Evolutionary conservation across 352 stramenopile species (phyloP).

Genomic region (Phytophthora brassicae): DNA sequence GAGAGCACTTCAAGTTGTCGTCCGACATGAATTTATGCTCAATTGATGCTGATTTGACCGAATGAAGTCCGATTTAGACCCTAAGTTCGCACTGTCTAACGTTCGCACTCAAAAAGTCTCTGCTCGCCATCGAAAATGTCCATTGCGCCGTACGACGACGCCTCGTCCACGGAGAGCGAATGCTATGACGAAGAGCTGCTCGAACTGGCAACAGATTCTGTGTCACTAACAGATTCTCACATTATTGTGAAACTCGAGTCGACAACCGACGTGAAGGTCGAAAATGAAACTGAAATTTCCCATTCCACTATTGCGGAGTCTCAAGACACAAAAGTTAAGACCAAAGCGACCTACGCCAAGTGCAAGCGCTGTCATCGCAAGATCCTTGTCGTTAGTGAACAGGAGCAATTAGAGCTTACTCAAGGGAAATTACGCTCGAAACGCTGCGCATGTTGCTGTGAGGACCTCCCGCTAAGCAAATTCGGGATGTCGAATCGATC

Average conservation of each 20-base stretch:
- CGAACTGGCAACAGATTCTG: not conserved
- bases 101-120: slow-evolving; percentile 2
- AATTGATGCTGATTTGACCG: too few species aligned
- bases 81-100: too few species aligned
- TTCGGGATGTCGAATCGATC: slow-evolving; percentile 1
- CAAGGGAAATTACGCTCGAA: slow-evolving; percentile 7
- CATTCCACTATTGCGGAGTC: not conserved
- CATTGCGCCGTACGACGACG: slow-evolving; percentile 14
- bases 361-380: slow-evolving; percentile 20
- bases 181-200: slow-evolving; percentile 21
- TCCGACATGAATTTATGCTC: too few species aligned
- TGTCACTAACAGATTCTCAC: not conserved
- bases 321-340: not conserved
- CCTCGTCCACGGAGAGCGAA: slow-evolving; percentile 36
- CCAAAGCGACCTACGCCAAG: not conserved
- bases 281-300: not conserved
- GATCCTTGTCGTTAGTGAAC: slow-evolving; percentile 1
- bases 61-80: too few species aligned
- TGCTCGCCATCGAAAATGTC: slow-evolving; percentile 5
- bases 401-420: not conserved
- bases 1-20: not conserved
- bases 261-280: slow-evolving; percentile 4
- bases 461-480: slow-evolving; percentile 7
- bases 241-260: not conserved
- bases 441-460: slow-evolving; percentile 9